Percentiles rank a stretch among this genome's conserved stretches.
Conservation (phyloP, 139 green algal genomes). For the Nannochloris sp. region DNA sequence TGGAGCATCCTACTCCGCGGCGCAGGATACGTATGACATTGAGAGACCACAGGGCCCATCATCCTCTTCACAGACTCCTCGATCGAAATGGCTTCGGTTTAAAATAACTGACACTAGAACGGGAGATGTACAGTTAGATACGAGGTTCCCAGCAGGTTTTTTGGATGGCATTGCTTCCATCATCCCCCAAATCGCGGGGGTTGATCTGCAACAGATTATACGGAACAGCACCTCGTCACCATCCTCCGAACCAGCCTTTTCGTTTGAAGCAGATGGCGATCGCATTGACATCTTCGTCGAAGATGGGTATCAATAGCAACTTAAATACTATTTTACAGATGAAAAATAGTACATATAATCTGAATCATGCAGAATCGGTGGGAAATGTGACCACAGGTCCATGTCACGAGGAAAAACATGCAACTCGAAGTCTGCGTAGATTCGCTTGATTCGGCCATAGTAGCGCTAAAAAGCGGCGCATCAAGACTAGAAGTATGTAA, state of each 20-base stretch:
- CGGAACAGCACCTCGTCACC: not conserved
- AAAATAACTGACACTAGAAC: slow-evolving; percentile 8
- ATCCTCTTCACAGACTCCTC: not conserved
- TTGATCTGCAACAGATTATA: slow-evolving; percentile 44
- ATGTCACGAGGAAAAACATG: too few relatives aligned
- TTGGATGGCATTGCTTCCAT: slow-evolving; percentile 4
- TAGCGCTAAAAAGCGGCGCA: slow-evolving; percentile 7
- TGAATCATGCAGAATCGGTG: too few relatives aligned
- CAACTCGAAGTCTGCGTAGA: slow-evolving; percentile 27
- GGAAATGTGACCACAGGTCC: too few relatives aligned
- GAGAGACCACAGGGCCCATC: not conserved
- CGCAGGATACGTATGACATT: too few relatives aligned
- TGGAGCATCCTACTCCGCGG: not conserved
- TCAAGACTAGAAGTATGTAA: slow-evolving; percentile 21
- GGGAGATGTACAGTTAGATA: slow-evolving; percentile 14
- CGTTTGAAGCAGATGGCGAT: slow-evolving; percentile 14
- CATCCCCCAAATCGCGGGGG: slow-evolving; percentile 21
- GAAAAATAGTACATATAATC: too few relatives aligned
- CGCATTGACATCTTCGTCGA: slow-evolving; percentile 19
- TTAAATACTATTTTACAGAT: too few relatives aligned
- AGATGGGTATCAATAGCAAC: not conserved
- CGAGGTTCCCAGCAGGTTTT: slow-evolving; percentile 21
- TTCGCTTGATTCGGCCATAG: slow-evolving; percentile 7
- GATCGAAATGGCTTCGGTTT: slow-evolving; percentile 10
- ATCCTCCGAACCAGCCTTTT: slow-evolving; percentile 7